phyloP scores from a whole-genome alignment of 495 filamentous ascomycete species.

The Penicillium cinerascens region DNA sequence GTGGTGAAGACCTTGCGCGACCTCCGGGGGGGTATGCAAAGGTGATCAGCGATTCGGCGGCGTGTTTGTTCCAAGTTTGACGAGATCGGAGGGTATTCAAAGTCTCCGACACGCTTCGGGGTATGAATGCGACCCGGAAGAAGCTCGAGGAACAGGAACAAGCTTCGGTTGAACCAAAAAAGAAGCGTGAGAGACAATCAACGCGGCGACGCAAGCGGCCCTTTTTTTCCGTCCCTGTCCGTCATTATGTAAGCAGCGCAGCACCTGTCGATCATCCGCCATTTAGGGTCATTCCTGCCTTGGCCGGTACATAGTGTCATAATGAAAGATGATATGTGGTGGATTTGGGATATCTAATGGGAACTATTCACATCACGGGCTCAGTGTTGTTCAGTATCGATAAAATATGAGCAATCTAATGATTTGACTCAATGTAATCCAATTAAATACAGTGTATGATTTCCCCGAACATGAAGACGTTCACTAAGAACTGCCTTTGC shows the following conservation, averaged over 20 bases:
- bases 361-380: background rate
- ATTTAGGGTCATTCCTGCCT: background rate
- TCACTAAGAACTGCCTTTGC: too few relatives aligned
- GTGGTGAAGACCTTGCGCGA: conserved; percentile 8
- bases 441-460: too few relatives aligned
- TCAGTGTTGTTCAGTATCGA: too few relatives aligned
- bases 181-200: background rate
- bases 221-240: conserved; percentile 11
- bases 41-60: conserved; percentile 1
- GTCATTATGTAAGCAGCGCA: conserved; percentile 21
- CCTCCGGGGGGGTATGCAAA: conserved; percentile 5
- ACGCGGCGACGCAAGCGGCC: conserved; percentile 21
- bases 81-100: background rate
- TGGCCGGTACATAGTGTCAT: background rate
- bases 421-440: too few relatives aligned
- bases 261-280: conserved; percentile 4
- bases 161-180: background rate
- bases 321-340: background rate
- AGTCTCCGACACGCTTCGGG: background rate
- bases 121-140: background rate
- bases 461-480: too few relatives aligned
- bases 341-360: background rate
- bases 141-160: conserved; percentile 4
- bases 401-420: too few relatives aligned
- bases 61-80: background rate